Evolutionary conservation across 805 yeast genomes (phyloP).

Genomic region (Kuraishia borneana): DNA sequence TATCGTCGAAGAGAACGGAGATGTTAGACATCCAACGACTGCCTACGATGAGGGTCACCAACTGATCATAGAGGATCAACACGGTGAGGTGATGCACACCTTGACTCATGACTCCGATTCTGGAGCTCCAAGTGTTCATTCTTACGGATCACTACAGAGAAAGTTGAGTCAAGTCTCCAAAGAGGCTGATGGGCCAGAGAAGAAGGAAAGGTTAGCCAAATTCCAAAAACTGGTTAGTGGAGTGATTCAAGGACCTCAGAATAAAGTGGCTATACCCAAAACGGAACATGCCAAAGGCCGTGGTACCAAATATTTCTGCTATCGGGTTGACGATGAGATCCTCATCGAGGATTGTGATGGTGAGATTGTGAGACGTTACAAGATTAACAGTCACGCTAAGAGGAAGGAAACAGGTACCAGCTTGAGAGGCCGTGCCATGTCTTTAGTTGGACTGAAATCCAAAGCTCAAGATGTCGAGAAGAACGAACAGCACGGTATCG

Average conservation of each 20-base stretch:
- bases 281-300: neutral
- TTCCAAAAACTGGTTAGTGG: neutral
- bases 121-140: conserved; percentile 6
- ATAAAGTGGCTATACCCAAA: neutral
- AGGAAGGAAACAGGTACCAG: neutral
- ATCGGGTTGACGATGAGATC: conserved; percentile 65
- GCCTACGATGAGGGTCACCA: conserved; percentile 63
- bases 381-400: conserved; percentile 34
- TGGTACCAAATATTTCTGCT: conserved; percentile 42
- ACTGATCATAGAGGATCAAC: conserved; percentile 68
- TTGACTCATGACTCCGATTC: neutral
- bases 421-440: conserved; percentile 9
- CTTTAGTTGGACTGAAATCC: conserved; percentile 14
- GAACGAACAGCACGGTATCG: neutral
- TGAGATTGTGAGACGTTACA: conserved; percentile 77
- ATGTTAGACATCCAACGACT: conserved; percentile 19
- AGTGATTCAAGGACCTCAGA: neutral
- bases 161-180: conserved; percentile 3
- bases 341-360: conserved; percentile 88
- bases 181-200: neutral
- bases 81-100: conserved; percentile 64
- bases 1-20: conserved; percentile 7
- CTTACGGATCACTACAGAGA: conserved; percentile 9
- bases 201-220: neutral
- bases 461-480: conserved; percentile 3